Conservation (phyloP, 129 eudicot genomes). For the Daucus carota region DH1_v3.0 NC_030382.2:50589001-50589500, state of each 20-base stretch:
- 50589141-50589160: background rate
- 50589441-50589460: background rate
- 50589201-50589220: background rate
- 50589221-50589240: background rate
- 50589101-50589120: background rate
- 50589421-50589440: background rate
- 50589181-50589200: constrained; percentile 9
- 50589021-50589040: background rate
- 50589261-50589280: background rate
- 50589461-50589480: background rate
- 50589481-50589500: background rate
- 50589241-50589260: background rate
- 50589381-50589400: constrained; percentile 6
- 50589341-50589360: constrained; percentile 6
- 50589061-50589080: background rate
- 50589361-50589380: constrained; percentile 12
- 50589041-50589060: background rate
- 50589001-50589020: background rate
- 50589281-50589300: background rate
- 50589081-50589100: background rate
- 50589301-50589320: background rate
- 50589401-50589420: background rate
- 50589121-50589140: background rate
- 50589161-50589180: constrained; percentile 6
- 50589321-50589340: background rate